Base-by-base conservation (phyloP, 2,329 filamentous ascomycete genomes). In the Drechslerella stenobrocha region DNA sequence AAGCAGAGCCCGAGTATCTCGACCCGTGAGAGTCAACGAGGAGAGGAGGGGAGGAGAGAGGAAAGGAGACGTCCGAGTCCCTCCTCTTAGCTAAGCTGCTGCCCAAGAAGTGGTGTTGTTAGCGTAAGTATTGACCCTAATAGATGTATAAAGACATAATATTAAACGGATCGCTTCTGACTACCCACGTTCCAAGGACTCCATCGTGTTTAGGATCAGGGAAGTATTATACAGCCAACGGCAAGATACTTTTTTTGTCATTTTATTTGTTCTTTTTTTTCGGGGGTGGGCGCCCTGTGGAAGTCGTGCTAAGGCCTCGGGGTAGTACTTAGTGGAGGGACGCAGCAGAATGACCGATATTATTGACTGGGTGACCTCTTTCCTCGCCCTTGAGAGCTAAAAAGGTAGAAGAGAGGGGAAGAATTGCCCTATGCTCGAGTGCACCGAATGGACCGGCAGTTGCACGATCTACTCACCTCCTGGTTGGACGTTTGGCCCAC, bases 71-170 rank as follows among this genome's bases (percentile, higher is more conserved):
- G 37, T 48, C 28, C 15, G 37, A n/a, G 37, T 30, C 9, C 44
- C 22, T 8, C 22, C 28, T 7, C 44, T 20, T 23, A 47, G 44
- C 44, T 47, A 26, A 46, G 42, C 42, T 23, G 7, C 42, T 42
- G 37, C 6, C 6, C 20, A 9, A 15, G 34, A n/a, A 52, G 40
- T 46, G 47, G 22, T 11, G 35, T 45, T 42, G 58, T 63, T 63
- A 55, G 58, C 50, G 28, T 34, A 30, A 34, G 32, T 45, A 52
- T 13, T 22, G 13, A 15, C 4, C 48, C 34, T n/a, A 35, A 24
- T 52, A 26, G 52, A 66, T 47, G 53, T 59, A 66, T 59, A 58
- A 66, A 53, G 58, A 58, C 56, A 44, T 53, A 48, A 52, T 66
- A 48, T 48, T 58, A 44, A 44, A 48, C 48, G 60, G 61, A 58